Percentiles rank a stretch among this genome's conserved stretches.
Conservation (phyloP, 352 stramenopile species). For the Globisporangium iwayamae region DNA sequence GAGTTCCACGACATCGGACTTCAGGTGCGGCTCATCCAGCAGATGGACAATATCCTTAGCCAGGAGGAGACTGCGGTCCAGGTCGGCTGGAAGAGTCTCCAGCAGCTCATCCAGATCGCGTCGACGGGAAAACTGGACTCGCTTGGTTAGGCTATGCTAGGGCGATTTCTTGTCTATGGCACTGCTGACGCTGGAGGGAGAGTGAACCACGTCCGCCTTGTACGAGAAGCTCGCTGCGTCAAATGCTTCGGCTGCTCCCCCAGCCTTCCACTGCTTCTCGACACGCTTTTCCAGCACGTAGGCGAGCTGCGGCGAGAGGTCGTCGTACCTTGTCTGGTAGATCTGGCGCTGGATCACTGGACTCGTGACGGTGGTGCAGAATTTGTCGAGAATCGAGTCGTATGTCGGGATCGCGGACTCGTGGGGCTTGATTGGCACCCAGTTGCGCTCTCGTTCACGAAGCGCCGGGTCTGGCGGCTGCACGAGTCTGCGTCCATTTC, state of each 20-base stretch:
- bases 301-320: slow-evolving; percentile 68
- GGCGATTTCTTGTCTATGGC: not conserved
- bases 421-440: slow-evolving; percentile 40
- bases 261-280: slow-evolving; percentile 45
- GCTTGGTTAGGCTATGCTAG: slow-evolving; percentile 2
- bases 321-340: slow-evolving; percentile 50
- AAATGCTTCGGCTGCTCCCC: slow-evolving; percentile 27
- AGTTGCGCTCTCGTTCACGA: slow-evolving; percentile 44
- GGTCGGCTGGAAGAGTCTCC: slow-evolving; percentile 29
- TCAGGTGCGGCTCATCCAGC: slow-evolving; percentile 42
- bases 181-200: not conserved
- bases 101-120: slow-evolving; percentile 42
- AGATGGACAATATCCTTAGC: slow-evolving; percentile 31
- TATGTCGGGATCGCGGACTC: slow-evolving; percentile 59
- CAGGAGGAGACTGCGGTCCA: slow-evolving; percentile 8
- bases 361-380: slow-evolving; percentile 72
- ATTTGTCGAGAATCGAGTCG: slow-evolving; percentile 79
- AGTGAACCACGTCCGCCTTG: slow-evolving; percentile 31
- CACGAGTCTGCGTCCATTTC: slow-evolving; percentile 24
- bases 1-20: slow-evolving; percentile 40
- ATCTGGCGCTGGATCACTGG: slow-evolving; percentile 73
- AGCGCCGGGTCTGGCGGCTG: slow-evolving; percentile 22
- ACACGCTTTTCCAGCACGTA: slow-evolving; percentile 71
- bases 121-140: slow-evolving; percentile 12
- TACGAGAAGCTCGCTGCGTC: slow-evolving; percentile 39